Conservation (phyloP, 2,329 filamentous ascomycete genomes). For the Penicillium digitatum region DNA sequence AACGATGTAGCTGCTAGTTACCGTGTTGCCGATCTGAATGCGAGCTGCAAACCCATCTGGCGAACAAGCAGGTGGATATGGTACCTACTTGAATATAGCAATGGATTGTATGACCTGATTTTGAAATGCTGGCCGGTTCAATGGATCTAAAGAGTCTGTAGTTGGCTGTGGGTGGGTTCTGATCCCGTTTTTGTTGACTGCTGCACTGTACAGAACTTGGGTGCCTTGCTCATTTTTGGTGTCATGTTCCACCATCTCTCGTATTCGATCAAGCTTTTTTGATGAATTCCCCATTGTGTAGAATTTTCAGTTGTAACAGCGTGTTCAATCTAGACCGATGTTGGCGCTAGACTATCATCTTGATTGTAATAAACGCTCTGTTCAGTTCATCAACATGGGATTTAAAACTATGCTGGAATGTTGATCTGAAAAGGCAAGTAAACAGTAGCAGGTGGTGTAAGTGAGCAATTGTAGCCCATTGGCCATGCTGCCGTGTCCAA, state of each 20-base stretch:
- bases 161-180: conserved; percentile 44
- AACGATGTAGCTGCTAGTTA: conserved; percentile 52
- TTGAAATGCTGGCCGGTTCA: conserved; percentile 50
- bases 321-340: neutral
- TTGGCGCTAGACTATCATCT: neutral
- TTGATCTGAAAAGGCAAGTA: no score
- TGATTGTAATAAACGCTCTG: neutral
- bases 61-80: no score
- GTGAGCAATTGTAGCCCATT: no score
- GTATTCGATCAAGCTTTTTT: neutral
- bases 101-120: conserved; percentile 51
- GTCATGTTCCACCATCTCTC: neutral
- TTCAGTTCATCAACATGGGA: no score
- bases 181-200: conserved; percentile 25
- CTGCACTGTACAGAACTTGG: conserved; percentile 5
- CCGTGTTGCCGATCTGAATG: conserved; percentile 56
- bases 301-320: neutral
- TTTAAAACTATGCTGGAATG: no score
- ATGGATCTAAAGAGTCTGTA: conserved; percentile 50
- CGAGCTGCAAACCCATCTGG: conserved; percentile 54
- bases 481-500: no score
- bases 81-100: conserved; percentile 51
- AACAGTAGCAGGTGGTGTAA: no score
- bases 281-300: neutral
- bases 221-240: neutral